A percentile compares a stretch with the other conserved stretches of the same genome.
phyloP scores from a whole-genome alignment of 2,329 filamentous ascomycete genomes.

The Aspergillus sp. region DNA sequence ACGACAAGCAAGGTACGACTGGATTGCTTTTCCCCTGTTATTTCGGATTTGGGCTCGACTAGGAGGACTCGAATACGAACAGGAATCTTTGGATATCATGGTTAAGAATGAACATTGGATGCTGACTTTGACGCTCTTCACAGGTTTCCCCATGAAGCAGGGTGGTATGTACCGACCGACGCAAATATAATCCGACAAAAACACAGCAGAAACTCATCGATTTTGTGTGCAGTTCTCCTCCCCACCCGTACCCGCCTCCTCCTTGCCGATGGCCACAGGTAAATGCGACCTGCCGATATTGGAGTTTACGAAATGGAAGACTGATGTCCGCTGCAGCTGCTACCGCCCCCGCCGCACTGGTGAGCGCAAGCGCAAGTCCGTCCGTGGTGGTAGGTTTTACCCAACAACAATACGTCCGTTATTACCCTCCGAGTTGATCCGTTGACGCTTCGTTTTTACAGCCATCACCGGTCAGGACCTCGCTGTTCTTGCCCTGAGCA shows the following conservation, averaged over 20 bases:
- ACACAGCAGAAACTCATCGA: constrained; percentile 31
- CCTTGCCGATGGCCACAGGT: constrained; percentile 86
- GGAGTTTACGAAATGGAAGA: neutral
- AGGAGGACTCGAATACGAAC: neutral
- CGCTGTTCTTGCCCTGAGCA: constrained; percentile 86
- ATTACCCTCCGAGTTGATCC: neutral
- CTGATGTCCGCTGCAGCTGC: constrained; percentile 59
- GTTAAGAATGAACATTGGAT: constrained; percentile 2
- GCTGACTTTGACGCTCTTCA: constrained; percentile 28
- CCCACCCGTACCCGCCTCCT: constrained; percentile 98
- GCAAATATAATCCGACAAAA: constrained; percentile 26
- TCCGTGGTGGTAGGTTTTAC: constrained; percentile 67
- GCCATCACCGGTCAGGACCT: constrained; percentile 98
- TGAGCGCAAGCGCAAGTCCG: constrained; percentile 99
- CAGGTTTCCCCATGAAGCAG: constrained; percentile 99
- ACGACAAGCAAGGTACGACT: constrained; percentile 90
- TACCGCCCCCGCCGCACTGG: constrained; percentile 97
- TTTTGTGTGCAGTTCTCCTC: constrained; percentile 64
- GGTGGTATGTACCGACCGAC: constrained; percentile 58
- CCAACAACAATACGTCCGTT: constrained; percentile 3
- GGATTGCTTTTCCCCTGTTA: constrained; percentile 2
- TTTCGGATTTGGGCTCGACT: constrained; percentile 1
- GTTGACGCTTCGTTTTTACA: constrained; percentile 24
- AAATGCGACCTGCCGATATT: constrained; percentile 11
- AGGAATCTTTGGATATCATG: neutral